Evolutionary conservation across 192 early-diverging fungal species (phyloP), one percentile per base, ranked within the genome.

Genomic region (Backusella mclennaniae): DNA sequence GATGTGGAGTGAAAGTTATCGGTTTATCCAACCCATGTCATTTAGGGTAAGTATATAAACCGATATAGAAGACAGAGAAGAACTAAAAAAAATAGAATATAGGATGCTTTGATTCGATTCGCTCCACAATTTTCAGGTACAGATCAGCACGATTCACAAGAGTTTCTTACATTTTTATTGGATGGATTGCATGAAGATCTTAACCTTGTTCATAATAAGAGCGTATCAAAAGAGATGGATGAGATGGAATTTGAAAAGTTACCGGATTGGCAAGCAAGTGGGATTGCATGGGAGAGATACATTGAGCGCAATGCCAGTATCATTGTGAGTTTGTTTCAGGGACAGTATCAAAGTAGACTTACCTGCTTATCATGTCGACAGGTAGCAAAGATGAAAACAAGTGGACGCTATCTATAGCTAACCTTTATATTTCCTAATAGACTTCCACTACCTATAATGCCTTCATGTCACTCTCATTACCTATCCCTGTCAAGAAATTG

Each of bases 101-200:
- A 78, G 77, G 80, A 90, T 38, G 88, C 89, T 0, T 87, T 99
- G 9, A 90, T 90, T 23, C 83, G 88, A 41, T 93, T 91, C 80
- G 92, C 93, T 35, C 88, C 90, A n/a, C 93, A 94, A 77, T 99
- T 97, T 80, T 88, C 86, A 38, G 94, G 94, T 6, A 92, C 90
- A 66, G 95, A 98, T 56, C 98, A 99, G 80, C 96, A 99, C 46
- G 98, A 99, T 84, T 93, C 93, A 1, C 98, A 99, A 77, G 97
- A 98, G 84, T 98, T 99, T 84, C 85, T 98, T 9, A 85, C 88
- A 0, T 98, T 95, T 78, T 76, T 99, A 68, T 80, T 98, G 35
- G 96, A 98, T 85, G 85, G 91, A 0, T 78, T 99, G 23, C 97
- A 99, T 80, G 98, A 98, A 83, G 92, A 96, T 78, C 76, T 98